These are phyloP conservation scores for Euphrasia confusa DNA, from an alignment of 257 asterid species.

Conservation along the genomic window DNA sequence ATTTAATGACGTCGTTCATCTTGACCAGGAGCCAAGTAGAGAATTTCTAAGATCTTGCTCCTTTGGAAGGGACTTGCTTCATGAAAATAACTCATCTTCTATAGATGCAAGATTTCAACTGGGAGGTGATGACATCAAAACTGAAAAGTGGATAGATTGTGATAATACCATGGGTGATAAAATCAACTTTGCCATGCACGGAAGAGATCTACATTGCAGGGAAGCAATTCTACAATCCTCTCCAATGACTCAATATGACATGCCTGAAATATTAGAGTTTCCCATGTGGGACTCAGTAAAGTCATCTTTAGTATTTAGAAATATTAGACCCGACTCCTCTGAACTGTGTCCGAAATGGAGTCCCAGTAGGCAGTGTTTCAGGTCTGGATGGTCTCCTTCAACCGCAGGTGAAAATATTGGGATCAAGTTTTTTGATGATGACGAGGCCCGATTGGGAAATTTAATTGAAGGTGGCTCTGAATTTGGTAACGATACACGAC, in stretches of 20 bases:
- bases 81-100: conserved; percentile 33
- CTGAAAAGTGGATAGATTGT: conserved; percentile 30
- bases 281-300: conserved; percentile 26
- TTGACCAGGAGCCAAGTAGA: conserved; percentile 29
- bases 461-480: conserved; percentile 27
- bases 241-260: conserved; percentile 35
- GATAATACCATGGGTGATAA: conserved; percentile 34
- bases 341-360: conserved; percentile 26
- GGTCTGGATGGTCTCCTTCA: conserved; percentile 40
- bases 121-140: conserved; percentile 30
- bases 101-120: conserved; percentile 36
- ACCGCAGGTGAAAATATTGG: conserved; percentile 27
- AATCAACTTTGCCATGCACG: conserved; percentile 26
- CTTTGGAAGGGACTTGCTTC: conserved; percentile 33
- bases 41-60: conserved; percentile 48
- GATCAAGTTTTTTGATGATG: conserved; percentile 32
- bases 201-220: conserved; percentile 28
- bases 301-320: conserved; percentile 30
- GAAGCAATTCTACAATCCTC: conserved; percentile 33
- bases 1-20: conserved; percentile 29
- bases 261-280: conserved; percentile 25
- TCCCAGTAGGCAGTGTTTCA: conserved; percentile 33
- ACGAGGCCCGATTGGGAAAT: conserved; percentile 29
- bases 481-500: conserved; percentile 23
- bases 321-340: conserved; percentile 27